Conservation (phyloP, 2,329 filamentous ascomycete genomes). For the Fusarium citri region DNA sequence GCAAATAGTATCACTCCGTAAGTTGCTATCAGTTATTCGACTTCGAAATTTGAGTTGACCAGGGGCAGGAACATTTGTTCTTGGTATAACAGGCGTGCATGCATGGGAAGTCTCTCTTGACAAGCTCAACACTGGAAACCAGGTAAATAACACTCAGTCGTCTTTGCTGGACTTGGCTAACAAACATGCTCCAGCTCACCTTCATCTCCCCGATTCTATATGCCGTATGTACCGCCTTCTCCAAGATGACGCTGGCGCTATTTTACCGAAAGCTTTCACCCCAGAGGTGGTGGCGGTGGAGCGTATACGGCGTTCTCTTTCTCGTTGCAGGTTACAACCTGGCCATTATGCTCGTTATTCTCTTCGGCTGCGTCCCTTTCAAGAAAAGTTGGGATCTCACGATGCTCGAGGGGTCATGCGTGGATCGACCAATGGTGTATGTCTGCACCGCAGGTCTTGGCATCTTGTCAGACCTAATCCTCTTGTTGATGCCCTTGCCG, state of each 20-base stretch:
- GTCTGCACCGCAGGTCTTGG: conserved; percentile 57
- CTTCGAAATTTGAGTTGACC: neutral
- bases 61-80: conserved; percentile 20
- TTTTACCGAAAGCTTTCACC: conserved; percentile 55
- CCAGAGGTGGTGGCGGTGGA: conserved; percentile 49
- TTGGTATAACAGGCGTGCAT: conserved; percentile 45
- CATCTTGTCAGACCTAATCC: conserved; percentile 60
- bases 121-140: conserved; percentile 30
- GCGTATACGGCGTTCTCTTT: conserved; percentile 47
- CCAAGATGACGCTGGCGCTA: conserved; percentile 54
- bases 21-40: neutral
- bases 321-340: conserved; percentile 50
- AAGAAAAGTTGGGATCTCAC: conserved; percentile 47
- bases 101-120: conserved; percentile 47
- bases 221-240: conserved; percentile 46
- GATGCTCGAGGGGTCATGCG: conserved; percentile 52
- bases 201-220: conserved; percentile 40
- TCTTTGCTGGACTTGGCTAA: neutral
- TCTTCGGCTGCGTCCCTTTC: conserved; percentile 55
- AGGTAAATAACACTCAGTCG: neutral
- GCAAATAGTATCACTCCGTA: conserved; percentile 33
- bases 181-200: conserved; percentile 32
- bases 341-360: conserved; percentile 50
- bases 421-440: conserved; percentile 49
- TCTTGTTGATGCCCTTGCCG: conserved; percentile 59